Conservation (phyloP, 306 rosid species). For the Rosa chinensis region DNA sequence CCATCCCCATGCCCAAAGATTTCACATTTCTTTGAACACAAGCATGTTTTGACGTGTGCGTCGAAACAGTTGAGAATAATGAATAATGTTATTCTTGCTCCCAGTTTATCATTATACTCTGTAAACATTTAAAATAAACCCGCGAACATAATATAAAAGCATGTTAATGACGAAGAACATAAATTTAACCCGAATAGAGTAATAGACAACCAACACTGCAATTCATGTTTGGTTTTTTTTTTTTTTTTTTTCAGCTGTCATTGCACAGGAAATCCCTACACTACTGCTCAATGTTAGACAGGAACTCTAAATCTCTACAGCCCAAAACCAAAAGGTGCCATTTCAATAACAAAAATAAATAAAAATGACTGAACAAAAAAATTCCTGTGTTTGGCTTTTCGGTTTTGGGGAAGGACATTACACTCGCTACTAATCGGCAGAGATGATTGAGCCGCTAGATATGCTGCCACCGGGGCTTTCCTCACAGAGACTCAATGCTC, state of each 20-base stretch:
- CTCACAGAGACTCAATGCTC: conserved; percentile 65
- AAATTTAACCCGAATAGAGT: neutral
- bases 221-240: neutral
- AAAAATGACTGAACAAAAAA: conserved; percentile 21
- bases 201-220: conserved; percentile 23
- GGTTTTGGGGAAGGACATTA: neutral
- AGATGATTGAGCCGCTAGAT: conserved; percentile 70
- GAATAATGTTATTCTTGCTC: neutral
- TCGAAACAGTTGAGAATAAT: neutral
- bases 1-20: neutral
- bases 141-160: neutral
- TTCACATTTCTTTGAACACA: conserved; percentile 1
- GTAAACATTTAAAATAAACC: too few species aligned
- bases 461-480: conserved; percentile 50
- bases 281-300: conserved; percentile 32
- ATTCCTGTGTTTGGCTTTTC: conserved; percentile 2
- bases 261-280: conserved; percentile 29
- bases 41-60: neutral
- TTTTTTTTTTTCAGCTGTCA: conserved; percentile 20
- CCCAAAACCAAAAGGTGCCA: conserved; percentile 8
- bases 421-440: conserved; percentile 42
- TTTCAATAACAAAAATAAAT: conserved; percentile 4
- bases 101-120: neutral
- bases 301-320: conserved; percentile 30
- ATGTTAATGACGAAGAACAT: neutral